phyloP scores from a whole-genome alignment of 345 rosid genomes.

The Gossypium australe region DNA sequence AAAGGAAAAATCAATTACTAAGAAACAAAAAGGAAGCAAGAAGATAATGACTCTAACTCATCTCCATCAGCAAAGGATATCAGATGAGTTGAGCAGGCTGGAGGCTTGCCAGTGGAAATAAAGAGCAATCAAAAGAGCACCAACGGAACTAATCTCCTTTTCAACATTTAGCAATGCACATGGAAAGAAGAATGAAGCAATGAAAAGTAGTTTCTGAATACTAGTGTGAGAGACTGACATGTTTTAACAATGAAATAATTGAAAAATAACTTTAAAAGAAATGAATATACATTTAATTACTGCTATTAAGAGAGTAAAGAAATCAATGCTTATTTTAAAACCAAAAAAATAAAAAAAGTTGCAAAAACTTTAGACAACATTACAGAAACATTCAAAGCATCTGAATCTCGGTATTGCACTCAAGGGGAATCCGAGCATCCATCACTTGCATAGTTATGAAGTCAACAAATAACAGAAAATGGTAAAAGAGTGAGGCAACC shows the following conservation, averaged over 20 bases:
- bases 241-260: background rate
- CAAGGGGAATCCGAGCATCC: constrained; percentile 2
- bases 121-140: background rate
- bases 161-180: background rate
- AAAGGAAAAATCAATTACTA: background rate
- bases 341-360: background rate
- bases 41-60: background rate
- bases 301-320: background rate
- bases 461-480: background rate
- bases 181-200: background rate
- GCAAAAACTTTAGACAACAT: background rate
- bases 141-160: background rate
- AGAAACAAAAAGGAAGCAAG: background rate
- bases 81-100: background rate
- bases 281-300: background rate
- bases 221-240: background rate
- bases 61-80: background rate
- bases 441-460: constrained; percentile 30
- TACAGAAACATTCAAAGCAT: constrained; percentile 18
- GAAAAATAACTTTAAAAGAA: background rate
- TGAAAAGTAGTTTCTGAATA: background rate
- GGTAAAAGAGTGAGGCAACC: background rate
- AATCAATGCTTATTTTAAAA: background rate
- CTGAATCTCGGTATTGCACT: constrained; percentile 58
- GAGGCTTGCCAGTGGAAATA: background rate